phyloP scores from a whole-genome alignment of 768 basidiomycete genomes.

The Amanita phalloides region DNA sequence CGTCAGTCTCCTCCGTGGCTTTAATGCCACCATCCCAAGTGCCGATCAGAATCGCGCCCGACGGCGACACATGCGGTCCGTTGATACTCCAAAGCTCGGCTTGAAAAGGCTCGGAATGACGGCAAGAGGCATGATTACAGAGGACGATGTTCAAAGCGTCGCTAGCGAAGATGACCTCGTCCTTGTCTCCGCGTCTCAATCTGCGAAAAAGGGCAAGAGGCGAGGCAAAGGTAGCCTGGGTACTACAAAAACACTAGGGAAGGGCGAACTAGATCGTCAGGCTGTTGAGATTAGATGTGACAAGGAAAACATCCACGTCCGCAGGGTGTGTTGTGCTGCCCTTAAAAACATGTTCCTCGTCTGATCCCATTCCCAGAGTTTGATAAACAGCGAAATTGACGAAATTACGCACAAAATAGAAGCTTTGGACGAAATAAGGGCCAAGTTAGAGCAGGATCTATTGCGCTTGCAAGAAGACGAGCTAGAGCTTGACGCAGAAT shows the following conservation, averaged over 20 bases:
- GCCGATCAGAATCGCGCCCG: constrained; percentile 70
- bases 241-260: constrained; percentile 60
- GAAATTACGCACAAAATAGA: constrained; percentile 90
- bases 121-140: constrained; percentile 63
- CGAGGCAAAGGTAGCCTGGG: constrained; percentile 59
- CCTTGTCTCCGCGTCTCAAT: constrained; percentile 36
- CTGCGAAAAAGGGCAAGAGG: constrained; percentile 34
- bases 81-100: constrained; percentile 67
- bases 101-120: constrained; percentile 72
- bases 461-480: constrained; percentile 90
- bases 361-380: constrained; percentile 37
- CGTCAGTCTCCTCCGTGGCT: constrained; percentile 81
- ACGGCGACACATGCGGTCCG: constrained; percentile 69
- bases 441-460: constrained; percentile 72
- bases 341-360: neutral
- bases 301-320: constrained; percentile 87
- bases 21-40: constrained; percentile 91
- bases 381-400: constrained; percentile 77
- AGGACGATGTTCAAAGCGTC: constrained; percentile 22
- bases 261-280: constrained; percentile 79
- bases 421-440: constrained; percentile 69
- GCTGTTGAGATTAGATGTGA: constrained; percentile 79
- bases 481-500: constrained; percentile 91
- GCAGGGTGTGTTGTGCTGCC: constrained; percentile 55
- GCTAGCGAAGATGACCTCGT: constrained; percentile 75